Base-by-base conservation (phyloP, 2,329 filamentous ascomycete genomes). In the Ophiostoma australiae region DNA sequence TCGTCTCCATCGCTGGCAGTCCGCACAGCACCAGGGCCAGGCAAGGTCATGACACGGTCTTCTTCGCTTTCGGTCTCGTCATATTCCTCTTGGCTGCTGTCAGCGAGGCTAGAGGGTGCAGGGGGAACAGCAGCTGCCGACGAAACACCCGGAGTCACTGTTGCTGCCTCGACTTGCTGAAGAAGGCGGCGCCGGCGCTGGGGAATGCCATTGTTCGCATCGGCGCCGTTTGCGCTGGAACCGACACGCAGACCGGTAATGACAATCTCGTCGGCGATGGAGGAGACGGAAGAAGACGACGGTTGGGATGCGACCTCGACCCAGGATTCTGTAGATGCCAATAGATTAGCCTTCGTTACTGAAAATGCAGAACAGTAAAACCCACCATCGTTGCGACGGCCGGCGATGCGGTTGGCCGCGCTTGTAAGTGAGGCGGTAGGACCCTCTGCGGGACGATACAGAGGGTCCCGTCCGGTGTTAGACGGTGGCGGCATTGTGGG, bases 41-140 rank as follows among this genome's bases (percentile, higher is more conserved):
- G 37, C 41, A 23, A 69, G 1, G 84, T 84, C 77, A 89, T 79
- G 13, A 87, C 75, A 17, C 85, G 87, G 76, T 97, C 94, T 61
- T 93, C 93, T 73, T 97, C 94, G 80, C 87, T 97, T 79, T 97
- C 93, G 73, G 91, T 96, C 82, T 97, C 93, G 44, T 97, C 93
- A 76, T 96, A 97, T 81, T 97, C 94, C 76, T 97, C 94, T 78
- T 97, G 93, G 77, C 94, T 97, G 80, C 93, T 96, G 41, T 84
- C 82, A 67, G 81, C 82, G 5, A 35, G 61, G 31, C 71, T 70
- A 7, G 70, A 81, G 52, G 81, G 77, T 39, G 61, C 13, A 17
- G 41, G 31, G 8, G 37, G 17, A 20, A 6, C 23, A 13, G 20
- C 11, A 3, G 17, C 13, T 6, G 69, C 33, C 6, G 71, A 79